Percentiles rank a stretch among this genome's conserved stretches.
These are phyloP conservation scores for Globisporangium takayamanum DNA, from an alignment of 352 stramenopile species.

Conservation along the genomic window DNA sequence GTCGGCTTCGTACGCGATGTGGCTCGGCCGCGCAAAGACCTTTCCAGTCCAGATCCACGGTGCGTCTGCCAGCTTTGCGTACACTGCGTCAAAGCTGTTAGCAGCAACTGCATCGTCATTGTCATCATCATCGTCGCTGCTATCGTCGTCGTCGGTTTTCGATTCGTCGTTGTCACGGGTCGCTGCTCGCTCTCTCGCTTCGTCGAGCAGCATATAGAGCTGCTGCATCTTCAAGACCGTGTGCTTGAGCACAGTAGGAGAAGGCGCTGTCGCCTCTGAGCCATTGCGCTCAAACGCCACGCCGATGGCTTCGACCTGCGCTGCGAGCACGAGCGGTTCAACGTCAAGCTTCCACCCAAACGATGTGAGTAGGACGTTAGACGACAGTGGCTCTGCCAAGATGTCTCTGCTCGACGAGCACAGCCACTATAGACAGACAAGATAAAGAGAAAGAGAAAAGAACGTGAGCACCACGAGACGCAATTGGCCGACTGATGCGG, in stretches of 20 bases:
- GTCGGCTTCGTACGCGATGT: slow-evolving; percentile 46
- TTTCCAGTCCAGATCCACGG: slow-evolving; percentile 73
- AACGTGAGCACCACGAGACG: background rate
- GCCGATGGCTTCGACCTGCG: slow-evolving; percentile 48
- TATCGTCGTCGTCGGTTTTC: background rate
- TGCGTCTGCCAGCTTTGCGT: slow-evolving; percentile 32
- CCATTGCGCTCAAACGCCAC: slow-evolving; percentile 13
- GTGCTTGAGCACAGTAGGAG: slow-evolving; percentile 6
- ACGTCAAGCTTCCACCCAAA: slow-evolving; percentile 54
- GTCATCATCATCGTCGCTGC: slow-evolving; percentile 21
- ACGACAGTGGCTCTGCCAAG: slow-evolving; percentile 45
- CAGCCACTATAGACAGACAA: slow-evolving; percentile 37
- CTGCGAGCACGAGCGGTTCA: slow-evolving; percentile 33
- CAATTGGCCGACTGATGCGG: background rate
- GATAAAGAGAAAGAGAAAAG: background rate
- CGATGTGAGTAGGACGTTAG: slow-evolving; percentile 36
- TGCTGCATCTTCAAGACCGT: slow-evolving; percentile 39
- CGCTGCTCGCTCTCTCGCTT: slow-evolving; percentile 12
- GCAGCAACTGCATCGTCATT: too few relatives aligned
- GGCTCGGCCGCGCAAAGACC: slow-evolving; percentile 36
- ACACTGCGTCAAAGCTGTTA: slow-evolving; percentile 20
- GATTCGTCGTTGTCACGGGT: too few relatives aligned
- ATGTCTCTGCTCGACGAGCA: slow-evolving; percentile 52
- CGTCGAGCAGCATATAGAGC: slow-evolving; percentile 57
- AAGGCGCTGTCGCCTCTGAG: background rate